Percentiles rank a stretch among this genome's conserved stretches.
Conservation (phyloP, 2,329 filamentous ascomycete species). For the Colletotrichum sp. region DNA sequence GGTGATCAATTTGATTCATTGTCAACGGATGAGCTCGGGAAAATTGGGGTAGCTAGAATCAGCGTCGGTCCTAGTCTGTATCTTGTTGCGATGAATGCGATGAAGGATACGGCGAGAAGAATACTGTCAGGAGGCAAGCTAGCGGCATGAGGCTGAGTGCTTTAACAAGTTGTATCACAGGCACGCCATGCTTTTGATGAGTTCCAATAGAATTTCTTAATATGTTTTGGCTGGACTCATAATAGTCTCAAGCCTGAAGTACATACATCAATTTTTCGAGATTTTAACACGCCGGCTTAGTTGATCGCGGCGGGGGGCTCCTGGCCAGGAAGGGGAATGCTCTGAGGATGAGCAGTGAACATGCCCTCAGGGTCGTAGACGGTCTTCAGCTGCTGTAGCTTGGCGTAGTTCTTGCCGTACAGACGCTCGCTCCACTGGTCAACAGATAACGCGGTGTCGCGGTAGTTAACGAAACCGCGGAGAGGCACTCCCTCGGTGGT, state of each 20-base stretch:
- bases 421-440: conserved; percentile 21
- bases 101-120: conserved; percentile 36
- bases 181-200: not conserved
- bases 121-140: conserved; percentile 30
- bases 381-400: conserved; percentile 18
- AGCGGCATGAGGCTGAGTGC: not conserved
- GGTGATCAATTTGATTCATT: conserved; percentile 40
- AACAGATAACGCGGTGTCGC: conserved; percentile 12
- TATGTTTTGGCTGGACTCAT: not conserved
- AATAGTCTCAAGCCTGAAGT: not conserved
- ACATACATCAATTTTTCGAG: not conserved
- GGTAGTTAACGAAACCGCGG: conserved; percentile 23
- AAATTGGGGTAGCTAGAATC: conserved; percentile 59
- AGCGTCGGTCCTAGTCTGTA: conserved; percentile 58
- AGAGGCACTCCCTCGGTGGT: conserved; percentile 5
- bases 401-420: conserved; percentile 19
- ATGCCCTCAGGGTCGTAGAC: conserved; percentile 21
- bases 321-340: conserved; percentile 17
- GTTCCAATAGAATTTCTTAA: not conserved
- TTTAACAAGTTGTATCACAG: not conserved
- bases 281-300: not conserved
- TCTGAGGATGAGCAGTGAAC: conserved; percentile 21
- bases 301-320: conserved; percentile 7
- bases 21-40: conserved; percentile 46
- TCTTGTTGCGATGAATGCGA: conserved; percentile 41